Conservation (phyloP, 2,329 filamentous ascomycete species). For the Dactylellina parvicollis region DNA sequence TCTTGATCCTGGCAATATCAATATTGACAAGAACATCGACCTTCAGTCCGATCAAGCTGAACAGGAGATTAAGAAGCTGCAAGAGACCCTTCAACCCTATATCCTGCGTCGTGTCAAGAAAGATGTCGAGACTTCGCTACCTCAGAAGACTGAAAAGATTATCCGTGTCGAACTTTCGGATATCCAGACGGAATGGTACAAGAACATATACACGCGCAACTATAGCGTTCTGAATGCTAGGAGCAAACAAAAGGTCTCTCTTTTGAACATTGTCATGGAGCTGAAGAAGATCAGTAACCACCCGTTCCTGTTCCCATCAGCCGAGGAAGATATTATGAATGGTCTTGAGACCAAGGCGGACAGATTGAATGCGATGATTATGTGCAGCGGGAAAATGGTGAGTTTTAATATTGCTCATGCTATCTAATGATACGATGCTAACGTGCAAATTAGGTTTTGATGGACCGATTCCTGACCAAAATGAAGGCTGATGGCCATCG, state of each 20-base stretch:
- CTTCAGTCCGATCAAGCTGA: constrained; percentile 82
- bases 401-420: background rate
- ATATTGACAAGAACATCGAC: constrained; percentile 92
- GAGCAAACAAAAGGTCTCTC: constrained; percentile 83
- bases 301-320: constrained; percentile 95
- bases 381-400: constrained; percentile 99
- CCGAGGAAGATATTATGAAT: constrained; percentile 85
- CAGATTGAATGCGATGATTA: constrained; percentile 89
- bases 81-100: constrained; percentile 86
- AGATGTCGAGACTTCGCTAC: constrained; percentile 94
- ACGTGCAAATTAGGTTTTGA: constrained; percentile 64
- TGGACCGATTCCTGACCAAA: constrained; percentile 94
- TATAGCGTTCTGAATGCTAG: constrained; percentile 94
- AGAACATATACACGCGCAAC: constrained; percentile 96
- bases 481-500: constrained; percentile 92
- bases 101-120: constrained; percentile 97
- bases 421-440: constrained; percentile 4
- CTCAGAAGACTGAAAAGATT: constrained; percentile 98
- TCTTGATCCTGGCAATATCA: constrained; percentile 90
- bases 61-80: constrained; percentile 84
- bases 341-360: constrained; percentile 86
- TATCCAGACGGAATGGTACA: constrained; percentile 97
- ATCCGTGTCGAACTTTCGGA: constrained; percentile 97
- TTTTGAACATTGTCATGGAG: constrained; percentile 99
- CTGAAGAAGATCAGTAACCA: constrained; percentile 99